Evolutionary conservation across 1,284 basidiomycete species (phyloP).

Genomic region (Microbotryum scabiosae): DNA sequence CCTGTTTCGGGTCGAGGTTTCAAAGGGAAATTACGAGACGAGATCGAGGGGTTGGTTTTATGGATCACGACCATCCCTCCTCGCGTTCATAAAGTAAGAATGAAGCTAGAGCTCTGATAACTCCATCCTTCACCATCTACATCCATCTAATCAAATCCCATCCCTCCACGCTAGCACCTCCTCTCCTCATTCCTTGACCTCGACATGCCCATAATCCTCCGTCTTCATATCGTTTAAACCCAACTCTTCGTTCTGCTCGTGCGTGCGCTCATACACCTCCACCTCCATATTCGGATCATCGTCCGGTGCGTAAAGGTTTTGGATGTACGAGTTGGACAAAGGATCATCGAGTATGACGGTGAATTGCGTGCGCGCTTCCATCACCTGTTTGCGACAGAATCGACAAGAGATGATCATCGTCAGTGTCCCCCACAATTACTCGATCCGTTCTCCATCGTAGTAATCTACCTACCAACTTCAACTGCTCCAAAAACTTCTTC

Average conservation of each 20-base stretch:
- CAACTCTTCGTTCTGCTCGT: conserved; percentile 89
- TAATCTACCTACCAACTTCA: conserved; percentile 76
- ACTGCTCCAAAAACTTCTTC: conserved; percentile 63
- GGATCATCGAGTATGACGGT: conserved; percentile 95
- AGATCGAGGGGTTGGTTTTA: too few relatives aligned
- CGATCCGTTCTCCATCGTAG: too few relatives aligned
- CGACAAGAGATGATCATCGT: not conserved
- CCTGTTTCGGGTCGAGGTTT: too few relatives aligned
- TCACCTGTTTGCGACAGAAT: conserved; percentile 49
- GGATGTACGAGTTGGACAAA: conserved; percentile 88
- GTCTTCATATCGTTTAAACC: conserved; percentile 95
- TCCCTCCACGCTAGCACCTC: too few relatives aligned
- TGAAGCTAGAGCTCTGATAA: too few relatives aligned
- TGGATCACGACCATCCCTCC: too few relatives aligned
- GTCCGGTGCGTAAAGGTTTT: conserved; percentile 63
- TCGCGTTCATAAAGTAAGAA: too few relatives aligned
- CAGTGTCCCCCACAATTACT: too few relatives aligned
- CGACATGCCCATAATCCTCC: conserved; percentile 56
- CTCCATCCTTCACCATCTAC: too few relatives aligned
- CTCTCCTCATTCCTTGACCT: not conserved
- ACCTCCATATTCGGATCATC: conserved; percentile 47
- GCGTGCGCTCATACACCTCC: conserved; percentile 72
- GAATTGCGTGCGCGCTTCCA: conserved; percentile 65
- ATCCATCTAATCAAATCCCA: too few relatives aligned
- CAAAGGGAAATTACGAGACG: too few relatives aligned